Conservation (phyloP, 306 rosid species). For the Argentina anserina region DNA sequence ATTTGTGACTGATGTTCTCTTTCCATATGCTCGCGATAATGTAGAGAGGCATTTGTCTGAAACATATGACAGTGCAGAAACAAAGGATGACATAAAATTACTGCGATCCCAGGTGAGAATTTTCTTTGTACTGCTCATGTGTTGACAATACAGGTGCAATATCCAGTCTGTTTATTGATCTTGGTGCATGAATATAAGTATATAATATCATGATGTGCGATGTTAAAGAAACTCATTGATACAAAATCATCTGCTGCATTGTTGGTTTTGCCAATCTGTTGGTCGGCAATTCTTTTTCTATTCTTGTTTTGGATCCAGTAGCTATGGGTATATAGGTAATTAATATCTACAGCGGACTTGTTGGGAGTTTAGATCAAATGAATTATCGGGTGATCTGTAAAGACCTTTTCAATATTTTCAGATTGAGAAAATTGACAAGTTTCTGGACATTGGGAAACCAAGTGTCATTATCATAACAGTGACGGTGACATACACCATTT, state of each 20-base stretch:
- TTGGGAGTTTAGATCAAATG: neutral
- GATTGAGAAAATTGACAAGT: neutral
- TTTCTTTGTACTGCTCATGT: constrained; percentile 15
- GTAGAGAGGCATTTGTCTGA: constrained; percentile 79
- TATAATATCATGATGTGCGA: neutral
- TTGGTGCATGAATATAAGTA: neutral
- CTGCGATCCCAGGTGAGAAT: constrained; percentile 67
- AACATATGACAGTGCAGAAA: constrained; percentile 65
- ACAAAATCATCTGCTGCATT: neutral
- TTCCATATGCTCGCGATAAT: constrained; percentile 86
- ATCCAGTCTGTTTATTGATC: neutral
- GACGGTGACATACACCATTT: neutral
- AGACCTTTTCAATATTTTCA: neutral
- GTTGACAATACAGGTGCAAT: constrained; percentile 25
- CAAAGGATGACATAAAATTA: constrained; percentile 73
- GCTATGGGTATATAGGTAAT: neutral
- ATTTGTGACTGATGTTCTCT: constrained; percentile 87
- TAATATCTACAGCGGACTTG: neutral
- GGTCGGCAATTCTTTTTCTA: neutral
- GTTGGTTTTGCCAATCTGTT: neutral
- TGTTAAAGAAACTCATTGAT: neutral
- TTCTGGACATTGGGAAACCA: neutral
- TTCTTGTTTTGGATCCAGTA: neutral
- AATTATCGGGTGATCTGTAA: neutral
- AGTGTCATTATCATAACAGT: neutral